A percentile compares a stretch with the other conserved stretches of the same genome.
phyloP scores from a whole-genome alignment of 208 protist species.

The Angomonas deanei region DNA sequence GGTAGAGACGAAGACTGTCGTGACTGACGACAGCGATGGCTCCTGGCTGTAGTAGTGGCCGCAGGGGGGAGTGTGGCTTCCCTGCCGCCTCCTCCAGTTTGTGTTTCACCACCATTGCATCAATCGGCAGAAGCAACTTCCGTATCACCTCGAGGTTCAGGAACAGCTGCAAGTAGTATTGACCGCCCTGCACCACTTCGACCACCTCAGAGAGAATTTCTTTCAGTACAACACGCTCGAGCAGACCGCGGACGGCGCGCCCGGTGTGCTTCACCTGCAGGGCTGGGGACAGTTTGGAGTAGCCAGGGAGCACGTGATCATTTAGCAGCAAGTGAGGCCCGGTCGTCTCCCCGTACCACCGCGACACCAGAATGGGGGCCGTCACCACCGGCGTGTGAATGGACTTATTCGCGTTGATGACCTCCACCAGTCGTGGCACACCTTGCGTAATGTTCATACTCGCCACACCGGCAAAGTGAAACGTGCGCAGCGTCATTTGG shows the following conservation, averaged over 20 bases:
- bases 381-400: slow-evolving; percentile 99
- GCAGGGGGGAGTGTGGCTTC: slow-evolving; percentile 76
- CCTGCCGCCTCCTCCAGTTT: slow-evolving; percentile 69
- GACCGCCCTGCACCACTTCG: slow-evolving; percentile 55
- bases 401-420: slow-evolving; percentile 98
- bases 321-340: slow-evolving; percentile 9
- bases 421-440: slow-evolving; percentile 97
- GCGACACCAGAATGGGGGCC: slow-evolving; percentile 68
- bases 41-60: slow-evolving; percentile 79
- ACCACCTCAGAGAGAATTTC: slow-evolving; percentile 85
- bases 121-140: slow-evolving; percentile 91
- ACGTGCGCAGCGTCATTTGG: slow-evolving; percentile 99
- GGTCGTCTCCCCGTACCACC: slow-evolving; percentile 5
- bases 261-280: slow-evolving; percentile 33
- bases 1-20: slow-evolving; percentile 64
- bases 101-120: slow-evolving; percentile 62
- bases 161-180: slow-evolving; percentile 91
- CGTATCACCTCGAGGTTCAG: slow-evolving; percentile 91
- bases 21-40: slow-evolving; percentile 61
- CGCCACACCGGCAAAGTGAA: slow-evolving; percentile 99
- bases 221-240: slow-evolving; percentile 90
- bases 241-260: slow-evolving; percentile 85
- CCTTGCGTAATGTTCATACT: slow-evolving; percentile 98
- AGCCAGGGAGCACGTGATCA: background rate
- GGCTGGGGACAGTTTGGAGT: background rate